Percentiles rank a stretch among this genome's conserved stretches.
Conservation (phyloP, 2,329 filamentous ascomycete species). For the Stenocarpella maydis region DNA sequence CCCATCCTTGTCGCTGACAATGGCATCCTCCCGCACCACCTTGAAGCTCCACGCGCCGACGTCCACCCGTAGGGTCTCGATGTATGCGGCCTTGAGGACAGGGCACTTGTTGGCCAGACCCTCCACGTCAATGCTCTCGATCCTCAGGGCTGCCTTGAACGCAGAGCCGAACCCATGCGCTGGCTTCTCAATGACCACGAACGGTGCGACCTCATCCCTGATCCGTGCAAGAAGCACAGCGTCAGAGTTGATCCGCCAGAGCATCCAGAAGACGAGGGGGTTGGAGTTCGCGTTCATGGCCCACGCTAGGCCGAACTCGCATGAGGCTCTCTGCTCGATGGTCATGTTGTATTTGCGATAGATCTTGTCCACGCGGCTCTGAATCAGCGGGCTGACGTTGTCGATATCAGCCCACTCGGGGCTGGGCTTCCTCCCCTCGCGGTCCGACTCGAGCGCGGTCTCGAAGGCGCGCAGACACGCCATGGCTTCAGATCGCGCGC, state of each 20-base stretch:
- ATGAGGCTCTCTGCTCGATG: slow-evolving; percentile 44
- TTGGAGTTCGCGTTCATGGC: slow-evolving; percentile 50
- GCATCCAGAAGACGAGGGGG: slow-evolving; percentile 50
- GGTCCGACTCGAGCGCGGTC: slow-evolving; percentile 46
- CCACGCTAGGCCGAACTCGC: slow-evolving; percentile 49
- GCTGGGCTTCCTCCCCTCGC: slow-evolving; percentile 44
- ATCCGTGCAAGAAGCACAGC: slow-evolving; percentile 48
- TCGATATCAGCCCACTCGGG: slow-evolving; percentile 49
- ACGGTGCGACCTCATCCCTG: slow-evolving; percentile 49
- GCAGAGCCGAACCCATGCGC: slow-evolving; percentile 47
- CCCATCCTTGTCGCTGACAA: slow-evolving; percentile 42
- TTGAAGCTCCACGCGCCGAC: slow-evolving; percentile 46
- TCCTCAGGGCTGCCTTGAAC: slow-evolving; percentile 46
- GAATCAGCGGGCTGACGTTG: slow-evolving; percentile 47
- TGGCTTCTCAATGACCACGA: slow-evolving; percentile 45
- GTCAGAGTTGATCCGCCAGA: slow-evolving; percentile 51
- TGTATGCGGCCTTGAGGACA: slow-evolving; percentile 49
- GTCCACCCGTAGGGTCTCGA: slow-evolving; percentile 52
- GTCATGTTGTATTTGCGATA: slow-evolving; percentile 41
- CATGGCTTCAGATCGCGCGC: slow-evolving; percentile 43
- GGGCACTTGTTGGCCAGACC: slow-evolving; percentile 48
- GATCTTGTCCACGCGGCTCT: slow-evolving; percentile 38
- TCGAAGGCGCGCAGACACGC: slow-evolving; percentile 46
- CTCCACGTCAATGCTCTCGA: slow-evolving; percentile 48
- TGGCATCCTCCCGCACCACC: slow-evolving; percentile 44